A percentile compares a stretch with the other conserved stretches of the same genome.
Conservation (phyloP, 1,284 basidiomycete genomes). For the Amylostereum areolatum region DNA sequence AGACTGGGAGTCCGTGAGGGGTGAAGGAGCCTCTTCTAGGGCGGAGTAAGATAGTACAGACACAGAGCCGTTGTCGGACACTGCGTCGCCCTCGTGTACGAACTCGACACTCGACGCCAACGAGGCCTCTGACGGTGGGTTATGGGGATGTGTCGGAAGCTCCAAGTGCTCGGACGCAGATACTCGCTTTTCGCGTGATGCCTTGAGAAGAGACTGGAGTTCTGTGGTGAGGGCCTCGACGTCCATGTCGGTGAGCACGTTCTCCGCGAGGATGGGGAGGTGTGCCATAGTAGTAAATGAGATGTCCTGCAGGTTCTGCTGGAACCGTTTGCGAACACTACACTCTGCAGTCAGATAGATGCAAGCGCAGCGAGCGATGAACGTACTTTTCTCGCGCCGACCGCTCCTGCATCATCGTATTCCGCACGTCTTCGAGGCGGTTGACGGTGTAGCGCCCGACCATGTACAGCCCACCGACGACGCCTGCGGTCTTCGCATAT, state of each 20-base stretch:
- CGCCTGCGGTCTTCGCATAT: conserved; percentile 35
- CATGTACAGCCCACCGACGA: conserved; percentile 64
- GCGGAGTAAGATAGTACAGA: conserved; percentile 27
- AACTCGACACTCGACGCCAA: conserved; percentile 41
- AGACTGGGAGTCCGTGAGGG: conserved; percentile 29
- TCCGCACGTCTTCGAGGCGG: conserved; percentile 68
- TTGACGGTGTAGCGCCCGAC: conserved; percentile 60
- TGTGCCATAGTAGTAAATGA: conserved; percentile 79
- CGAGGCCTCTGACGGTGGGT: conserved; percentile 31
- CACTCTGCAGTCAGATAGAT: background rate
- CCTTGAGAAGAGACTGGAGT: conserved; percentile 47
- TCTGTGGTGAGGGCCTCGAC: conserved; percentile 76
- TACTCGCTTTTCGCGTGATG: conserved; percentile 10
- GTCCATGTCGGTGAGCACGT: conserved; percentile 74
- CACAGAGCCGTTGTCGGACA: conserved; percentile 45
- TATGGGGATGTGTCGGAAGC: conserved; percentile 6
- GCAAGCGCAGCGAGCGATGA: conserved; percentile 3
- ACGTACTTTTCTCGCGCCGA: conserved; percentile 73
- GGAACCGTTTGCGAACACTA: conserved; percentile 74
- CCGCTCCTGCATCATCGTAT: conserved; percentile 57
- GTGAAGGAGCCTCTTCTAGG: conserved; percentile 23
- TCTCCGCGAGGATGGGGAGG: conserved; percentile 69
- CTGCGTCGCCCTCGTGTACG: conserved; percentile 37
- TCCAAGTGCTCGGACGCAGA: conserved; percentile 7
- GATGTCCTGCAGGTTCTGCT: conserved; percentile 78